Evolutionary conservation across 2,329 filamentous ascomycete genomes (phyloP), one percentile per base, ranked within the genome.

Genomic region (Westerdykella sp.): DNA sequence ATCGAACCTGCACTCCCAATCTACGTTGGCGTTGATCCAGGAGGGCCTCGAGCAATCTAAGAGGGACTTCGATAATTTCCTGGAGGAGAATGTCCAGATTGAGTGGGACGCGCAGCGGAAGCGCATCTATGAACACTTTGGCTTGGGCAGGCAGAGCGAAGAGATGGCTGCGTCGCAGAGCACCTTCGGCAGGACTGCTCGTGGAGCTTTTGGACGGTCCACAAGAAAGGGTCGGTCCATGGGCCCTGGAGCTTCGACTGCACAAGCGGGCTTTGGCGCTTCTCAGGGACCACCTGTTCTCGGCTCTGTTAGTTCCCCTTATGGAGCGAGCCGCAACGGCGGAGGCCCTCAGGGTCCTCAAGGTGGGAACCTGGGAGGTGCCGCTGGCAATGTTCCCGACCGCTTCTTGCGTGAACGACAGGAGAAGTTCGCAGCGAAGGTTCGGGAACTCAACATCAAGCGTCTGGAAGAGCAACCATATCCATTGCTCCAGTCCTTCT

Each of bases 41-140:
- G 89, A 96, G 63, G 87, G 88, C n/a, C 74, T 97, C 48, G 84
- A 91, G 59, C 82, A 90, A 59, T 93, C 90, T 4, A 84, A 91
- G 47, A 81, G 83, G 43, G 93, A 97, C 61, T 97, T 98, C 63
- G 90, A 98, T 64, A 79, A 80, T 47, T 97, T 95, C 65, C 75
- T 98, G 43, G 90, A 97, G 64, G 90, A 96, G 57, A 94, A 95
- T 61, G 83, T 97, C 39, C 87, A 89, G 23, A 84, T 95, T 73
- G 89, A 97, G 65, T 97, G 93, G 90, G 90, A 96, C 56, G 84
- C 85, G 13, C 91, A 97, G 70, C 84, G 91, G 49, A 87, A 86
- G 67, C 83, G 83, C 53, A 95, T 98, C 51, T 97, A 96, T 68
- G 83, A 95, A 59, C 93, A 98, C 68, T 97, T 98, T 66, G 93